Evolutionary conservation across 208 protist species (phyloP).

Genomic region (Trypanosoma platydactyli): DNA sequence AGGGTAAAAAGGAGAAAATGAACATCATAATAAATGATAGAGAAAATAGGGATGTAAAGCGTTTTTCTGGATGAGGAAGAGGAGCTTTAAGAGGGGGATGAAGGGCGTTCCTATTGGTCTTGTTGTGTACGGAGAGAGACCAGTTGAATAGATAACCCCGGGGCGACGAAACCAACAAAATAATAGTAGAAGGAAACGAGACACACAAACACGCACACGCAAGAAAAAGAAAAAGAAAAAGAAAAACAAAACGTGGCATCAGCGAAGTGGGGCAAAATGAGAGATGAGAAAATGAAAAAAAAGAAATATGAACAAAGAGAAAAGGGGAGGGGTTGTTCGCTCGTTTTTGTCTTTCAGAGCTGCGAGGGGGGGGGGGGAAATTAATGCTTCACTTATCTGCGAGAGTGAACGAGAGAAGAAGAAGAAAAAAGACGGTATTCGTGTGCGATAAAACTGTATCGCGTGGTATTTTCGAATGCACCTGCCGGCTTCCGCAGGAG

Average conservation of each 20-base stretch:
- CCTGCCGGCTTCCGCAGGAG: too few relatives aligned
- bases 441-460: neutral
- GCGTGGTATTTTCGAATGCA: too few relatives aligned
- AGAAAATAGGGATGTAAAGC: conserved; percentile 3
- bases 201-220: conserved; percentile 23
- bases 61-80: neutral
- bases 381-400: too few relatives aligned
- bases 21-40: conserved; percentile 1
- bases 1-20: too few relatives aligned
- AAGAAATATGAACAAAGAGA: neutral
- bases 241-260: neutral
- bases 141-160: neutral
- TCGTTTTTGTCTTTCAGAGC: conserved; percentile 16
- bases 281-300: neutral
- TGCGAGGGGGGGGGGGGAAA: conserved; percentile 11
- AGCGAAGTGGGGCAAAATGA: too few relatives aligned
- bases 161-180: neutral
- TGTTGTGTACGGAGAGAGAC: too few relatives aligned
- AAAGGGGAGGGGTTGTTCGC: conserved; percentile 2
- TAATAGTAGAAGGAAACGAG: neutral
- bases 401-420: too few relatives aligned
- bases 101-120: too few relatives aligned
- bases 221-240: conserved; percentile 18
- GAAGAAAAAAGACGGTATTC: neutral
- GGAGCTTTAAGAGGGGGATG: neutral